Base-by-base conservation (phyloP, 2,329 filamentous ascomycete species). In the Pseudogymnoascus sp. region DNA sequence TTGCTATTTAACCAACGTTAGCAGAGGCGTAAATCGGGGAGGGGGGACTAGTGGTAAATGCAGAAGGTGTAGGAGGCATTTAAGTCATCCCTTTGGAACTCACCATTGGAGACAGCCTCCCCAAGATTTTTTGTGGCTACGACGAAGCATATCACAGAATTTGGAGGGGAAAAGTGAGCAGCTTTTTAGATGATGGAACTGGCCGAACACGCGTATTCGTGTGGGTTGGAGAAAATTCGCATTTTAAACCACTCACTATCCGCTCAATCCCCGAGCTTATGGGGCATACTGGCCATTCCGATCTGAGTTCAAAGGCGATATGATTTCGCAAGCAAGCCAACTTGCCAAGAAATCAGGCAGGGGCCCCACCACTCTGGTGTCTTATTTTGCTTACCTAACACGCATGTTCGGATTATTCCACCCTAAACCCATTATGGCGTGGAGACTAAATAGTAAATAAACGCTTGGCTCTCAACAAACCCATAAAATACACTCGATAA, bases 111-210 rank as follows among this genome's bases (percentile, higher is more conserved):
- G 64, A 63, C 73, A 75, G 22, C 73, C 73, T 11, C 64, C 65
- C 41, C 69, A 68, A 14, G 73, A 74, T 68, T 75, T 75, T 62
- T 71, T 73, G 68, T 74, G 73, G 61, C 68, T 68, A 33, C 71
- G 70, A 63, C 69, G 67, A 61, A 69, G 67, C 66, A 61, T 61
- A 60, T 60, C 16, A 43, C 28, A 56, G 28, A 33, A 16, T 56
- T 6, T 19, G 6, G 8, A 33, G 26, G 10, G 10, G 26, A n/a
- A 22, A 56, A 33, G 28, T 19, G n/a, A 19, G n/a, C 8, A n/a
- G n/a, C 26, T 19, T 33, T 12, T 19, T 56, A 33, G 50, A 33
- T 33, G 50, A 19, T 33, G 16, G 26, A 33, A 56, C 19, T 56
- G 16, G 6, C 26, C 50, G 11, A 33, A 33, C 50, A 56, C n/a